phyloP scores from a whole-genome alignment of 495 filamentous ascomycete genomes.

The Annulohypoxylon stygium region DNA sequence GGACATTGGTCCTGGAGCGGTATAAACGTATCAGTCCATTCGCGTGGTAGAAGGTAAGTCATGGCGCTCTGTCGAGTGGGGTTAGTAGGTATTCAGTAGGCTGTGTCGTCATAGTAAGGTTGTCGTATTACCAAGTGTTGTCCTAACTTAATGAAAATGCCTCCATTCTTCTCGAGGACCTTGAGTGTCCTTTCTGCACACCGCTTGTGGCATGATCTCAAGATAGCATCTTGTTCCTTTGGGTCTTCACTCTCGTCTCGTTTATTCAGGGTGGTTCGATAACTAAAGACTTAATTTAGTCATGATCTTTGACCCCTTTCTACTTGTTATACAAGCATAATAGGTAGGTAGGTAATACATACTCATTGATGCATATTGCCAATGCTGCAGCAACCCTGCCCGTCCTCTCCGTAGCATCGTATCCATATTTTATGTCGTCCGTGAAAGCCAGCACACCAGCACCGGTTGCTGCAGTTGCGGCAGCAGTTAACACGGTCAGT shows the following conservation, averaged over 20 bases:
- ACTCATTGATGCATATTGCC: slow-evolving; percentile 91
- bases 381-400: slow-evolving; percentile 83
- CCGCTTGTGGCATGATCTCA: slow-evolving; percentile 90
- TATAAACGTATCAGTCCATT: slow-evolving; percentile 97
- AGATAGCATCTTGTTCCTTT: slow-evolving; percentile 71
- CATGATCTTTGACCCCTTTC: slow-evolving; percentile 2
- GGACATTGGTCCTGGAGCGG: slow-evolving; percentile 97
- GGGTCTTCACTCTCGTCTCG: slow-evolving; percentile 69
- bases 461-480: slow-evolving; percentile 66
- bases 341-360: slow-evolving; percentile 52
- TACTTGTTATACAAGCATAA: not conserved
- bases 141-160: slow-evolving; percentile 97
- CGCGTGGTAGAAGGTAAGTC: slow-evolving; percentile 91
- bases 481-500: slow-evolving; percentile 53
- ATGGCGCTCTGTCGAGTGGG: slow-evolving; percentile 74
- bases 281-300: slow-evolving; percentile 63
- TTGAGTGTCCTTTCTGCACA: slow-evolving; percentile 86
- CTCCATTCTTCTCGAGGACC: slow-evolving; percentile 93
- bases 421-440: slow-evolving; percentile 79
- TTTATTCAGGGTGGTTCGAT: slow-evolving; percentile 81
- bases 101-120: not conserved
- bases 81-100: slow-evolving; percentile 35
- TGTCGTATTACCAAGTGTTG: slow-evolving; percentile 78
- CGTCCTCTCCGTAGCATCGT: slow-evolving; percentile 79
- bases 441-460: slow-evolving; percentile 74